Evolutionary conservation across 306 rosid genomes (phyloP).

Genomic region (Acacia acuminata): DNA sequence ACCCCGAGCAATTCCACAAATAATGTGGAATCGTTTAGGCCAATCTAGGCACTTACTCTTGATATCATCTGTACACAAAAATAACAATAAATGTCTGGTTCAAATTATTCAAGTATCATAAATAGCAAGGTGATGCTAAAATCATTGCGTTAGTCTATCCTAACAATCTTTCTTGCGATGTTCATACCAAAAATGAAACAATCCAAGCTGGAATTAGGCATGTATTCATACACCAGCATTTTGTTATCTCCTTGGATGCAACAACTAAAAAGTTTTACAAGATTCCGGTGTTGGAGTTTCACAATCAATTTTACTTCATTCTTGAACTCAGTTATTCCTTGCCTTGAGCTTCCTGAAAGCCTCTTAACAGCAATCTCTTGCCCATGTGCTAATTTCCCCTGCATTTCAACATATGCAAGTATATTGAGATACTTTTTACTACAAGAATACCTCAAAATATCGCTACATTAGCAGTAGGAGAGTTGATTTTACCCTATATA

Average conservation of each 20-base stretch:
- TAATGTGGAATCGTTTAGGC: slow-evolving; percentile 44
- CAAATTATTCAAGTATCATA: not conserved
- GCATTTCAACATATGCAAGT: not conserved
- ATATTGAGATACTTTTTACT: not conserved
- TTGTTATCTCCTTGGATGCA: slow-evolving; percentile 35
- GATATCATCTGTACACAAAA: slow-evolving; percentile 24
- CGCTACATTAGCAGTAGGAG: not conserved
- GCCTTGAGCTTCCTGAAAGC: slow-evolving; percentile 45
- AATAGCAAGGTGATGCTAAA: not conserved
- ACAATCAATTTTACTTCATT: slow-evolving; percentile 48
- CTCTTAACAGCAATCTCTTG: slow-evolving; percentile 53
- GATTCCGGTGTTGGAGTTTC: slow-evolving; percentile 52
- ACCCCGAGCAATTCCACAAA: slow-evolving; percentile 44
- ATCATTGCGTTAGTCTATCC: not conserved
- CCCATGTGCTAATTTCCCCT: slow-evolving; percentile 16
- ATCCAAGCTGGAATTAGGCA: slow-evolving; percentile 39
- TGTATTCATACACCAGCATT: slow-evolving; percentile 39
- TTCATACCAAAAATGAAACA: slow-evolving; percentile 46
- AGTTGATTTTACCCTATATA: slow-evolving; percentile 22
- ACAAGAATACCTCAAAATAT: not conserved
- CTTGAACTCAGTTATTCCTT: slow-evolving; percentile 45
- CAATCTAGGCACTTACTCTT: slow-evolving; percentile 28
- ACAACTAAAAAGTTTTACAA: slow-evolving; percentile 49
- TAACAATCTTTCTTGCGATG: not conserved
- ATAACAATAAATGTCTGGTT: not conserved